A percentile compares a stretch with the other conserved stretches of the same genome.
Conservation (phyloP, 306 rosid species). For the Prinsepia uniflora region DNA sequence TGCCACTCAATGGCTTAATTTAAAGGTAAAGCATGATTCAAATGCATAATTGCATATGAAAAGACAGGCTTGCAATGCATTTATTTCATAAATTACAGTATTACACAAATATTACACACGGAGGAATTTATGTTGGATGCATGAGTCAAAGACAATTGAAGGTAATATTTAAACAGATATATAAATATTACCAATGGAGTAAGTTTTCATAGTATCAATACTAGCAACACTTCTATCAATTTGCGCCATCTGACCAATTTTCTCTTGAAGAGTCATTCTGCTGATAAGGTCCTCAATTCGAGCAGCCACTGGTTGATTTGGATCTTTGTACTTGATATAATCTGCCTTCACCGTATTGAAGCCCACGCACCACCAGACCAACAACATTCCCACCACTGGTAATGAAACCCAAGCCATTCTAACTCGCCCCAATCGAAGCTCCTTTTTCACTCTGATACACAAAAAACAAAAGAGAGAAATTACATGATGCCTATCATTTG, state of each 20-base stretch:
- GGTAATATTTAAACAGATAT: conserved; percentile 6
- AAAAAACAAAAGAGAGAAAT: neutral
- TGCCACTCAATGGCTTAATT: neutral
- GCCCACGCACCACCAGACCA: conserved; percentile 49
- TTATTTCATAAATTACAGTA: neutral
- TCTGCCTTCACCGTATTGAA: conserved; percentile 45
- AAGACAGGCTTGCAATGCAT: neutral
- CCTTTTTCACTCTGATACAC: conserved; percentile 16
- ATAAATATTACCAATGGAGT: conserved; percentile 58
- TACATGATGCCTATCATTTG: conserved; percentile 12
- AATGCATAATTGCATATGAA: neutral
- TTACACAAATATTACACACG: neutral
- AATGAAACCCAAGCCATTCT: conserved; percentile 32
- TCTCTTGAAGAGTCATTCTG: conserved; percentile 86
- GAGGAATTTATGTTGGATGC: neutral
- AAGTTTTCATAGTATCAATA: conserved; percentile 54
- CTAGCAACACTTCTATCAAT: conserved; percentile 88
- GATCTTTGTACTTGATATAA: conserved; percentile 69
- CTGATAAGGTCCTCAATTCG: conserved; percentile 70
- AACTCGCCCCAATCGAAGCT: neutral
- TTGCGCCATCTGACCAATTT: conserved; percentile 97
- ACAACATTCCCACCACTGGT: conserved; percentile 33
- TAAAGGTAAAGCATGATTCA: neutral
- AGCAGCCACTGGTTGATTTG: conserved; percentile 48
- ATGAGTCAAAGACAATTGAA: neutral